Evolutionary conservation across 495 filamentous ascomycete genomes (phyloP).

Genomic region (Podospora pseudoanserina): DNA sequence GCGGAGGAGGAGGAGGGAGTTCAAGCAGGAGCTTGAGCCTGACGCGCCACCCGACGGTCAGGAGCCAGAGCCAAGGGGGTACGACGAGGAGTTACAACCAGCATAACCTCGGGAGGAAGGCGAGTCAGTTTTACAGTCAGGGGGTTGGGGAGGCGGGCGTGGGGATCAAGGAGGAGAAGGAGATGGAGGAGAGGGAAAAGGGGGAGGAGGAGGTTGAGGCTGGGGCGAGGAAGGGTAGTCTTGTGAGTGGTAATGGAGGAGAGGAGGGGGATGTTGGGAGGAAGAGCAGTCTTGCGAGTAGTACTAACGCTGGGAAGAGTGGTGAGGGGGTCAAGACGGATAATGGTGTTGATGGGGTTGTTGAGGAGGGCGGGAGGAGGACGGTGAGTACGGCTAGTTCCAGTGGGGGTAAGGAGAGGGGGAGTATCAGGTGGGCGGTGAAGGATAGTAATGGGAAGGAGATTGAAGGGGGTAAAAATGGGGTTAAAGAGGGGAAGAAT

Average conservation of each 20-base stretch:
- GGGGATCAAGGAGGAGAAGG: background rate
- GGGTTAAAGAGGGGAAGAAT: too few species aligned
- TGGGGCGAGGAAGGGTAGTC: too few species aligned
- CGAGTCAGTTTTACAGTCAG: background rate
- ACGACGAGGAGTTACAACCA: background rate
- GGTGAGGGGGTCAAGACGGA: background rate
- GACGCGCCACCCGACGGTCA: background rate
- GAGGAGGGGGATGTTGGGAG: background rate
- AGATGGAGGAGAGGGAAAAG: background rate
- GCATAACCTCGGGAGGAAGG: background rate
- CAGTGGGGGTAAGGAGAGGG: background rate
- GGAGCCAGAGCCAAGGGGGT: background rate
- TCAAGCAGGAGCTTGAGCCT: background rate
- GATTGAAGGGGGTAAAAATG: background rate
- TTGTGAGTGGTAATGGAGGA: background rate
- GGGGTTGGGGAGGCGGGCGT: background rate
- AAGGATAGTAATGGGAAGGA: background rate
- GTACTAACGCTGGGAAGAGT: background rate
- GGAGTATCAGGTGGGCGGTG: background rate
- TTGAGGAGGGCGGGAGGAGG: background rate
- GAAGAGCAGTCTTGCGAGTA: background rate
- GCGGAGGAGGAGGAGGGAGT: background rate
- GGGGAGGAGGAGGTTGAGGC: background rate
- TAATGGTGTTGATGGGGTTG: background rate
- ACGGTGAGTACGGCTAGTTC: background rate